These are phyloP conservation scores for Phyllosticta capitalensis DNA, from an alignment of 2,329 filamentous ascomycete genomes.

Conservation along the genomic window DNA sequence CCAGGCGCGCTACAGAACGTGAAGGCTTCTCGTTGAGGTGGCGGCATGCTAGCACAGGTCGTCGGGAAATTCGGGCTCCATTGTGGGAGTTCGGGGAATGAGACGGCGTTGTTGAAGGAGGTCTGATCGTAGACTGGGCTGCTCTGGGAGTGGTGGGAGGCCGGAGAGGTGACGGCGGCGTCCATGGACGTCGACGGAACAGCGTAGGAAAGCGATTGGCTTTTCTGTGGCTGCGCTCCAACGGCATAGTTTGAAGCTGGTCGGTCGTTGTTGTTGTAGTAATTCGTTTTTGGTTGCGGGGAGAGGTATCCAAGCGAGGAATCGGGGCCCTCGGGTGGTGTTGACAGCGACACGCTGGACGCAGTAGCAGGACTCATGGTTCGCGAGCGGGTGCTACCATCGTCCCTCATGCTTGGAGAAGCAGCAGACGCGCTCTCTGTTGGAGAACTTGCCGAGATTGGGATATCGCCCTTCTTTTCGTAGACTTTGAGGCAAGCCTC, in stretches of 20 bases:
- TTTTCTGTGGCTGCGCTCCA: constrained; percentile 16
- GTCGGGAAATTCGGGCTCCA: constrained; percentile 29
- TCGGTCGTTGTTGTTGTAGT: constrained; percentile 14
- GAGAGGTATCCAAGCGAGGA: constrained; percentile 30
- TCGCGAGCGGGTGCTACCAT: constrained; percentile 33
- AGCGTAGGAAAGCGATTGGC: constrained; percentile 4
- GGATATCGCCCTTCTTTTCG: constrained; percentile 48
- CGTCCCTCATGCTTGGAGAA: constrained; percentile 25
- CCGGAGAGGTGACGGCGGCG: constrained; percentile 1
- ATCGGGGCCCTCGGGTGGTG: constrained; percentile 24
- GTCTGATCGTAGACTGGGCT: constrained; percentile 8
- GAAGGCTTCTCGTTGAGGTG: not conserved
- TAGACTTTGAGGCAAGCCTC: constrained; percentile 83
- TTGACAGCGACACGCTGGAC: constrained; percentile 29
- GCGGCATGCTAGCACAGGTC: not conserved
- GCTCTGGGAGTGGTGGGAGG: not conserved
- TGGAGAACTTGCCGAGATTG: constrained; percentile 38
- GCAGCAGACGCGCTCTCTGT: constrained; percentile 36
- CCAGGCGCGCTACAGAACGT: not conserved
- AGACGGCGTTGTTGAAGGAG: constrained; percentile 24
- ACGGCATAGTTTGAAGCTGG: constrained; percentile 14
- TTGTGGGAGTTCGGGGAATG: constrained; percentile 27
- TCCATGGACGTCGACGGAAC: constrained; percentile 14
- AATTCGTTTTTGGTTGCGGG: constrained; percentile 21
- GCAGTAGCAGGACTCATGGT: constrained; percentile 36